Base-by-base conservation (phyloP, 495 filamentous ascomycete genomes). In the Antarctomyces pellizariae region DNA sequence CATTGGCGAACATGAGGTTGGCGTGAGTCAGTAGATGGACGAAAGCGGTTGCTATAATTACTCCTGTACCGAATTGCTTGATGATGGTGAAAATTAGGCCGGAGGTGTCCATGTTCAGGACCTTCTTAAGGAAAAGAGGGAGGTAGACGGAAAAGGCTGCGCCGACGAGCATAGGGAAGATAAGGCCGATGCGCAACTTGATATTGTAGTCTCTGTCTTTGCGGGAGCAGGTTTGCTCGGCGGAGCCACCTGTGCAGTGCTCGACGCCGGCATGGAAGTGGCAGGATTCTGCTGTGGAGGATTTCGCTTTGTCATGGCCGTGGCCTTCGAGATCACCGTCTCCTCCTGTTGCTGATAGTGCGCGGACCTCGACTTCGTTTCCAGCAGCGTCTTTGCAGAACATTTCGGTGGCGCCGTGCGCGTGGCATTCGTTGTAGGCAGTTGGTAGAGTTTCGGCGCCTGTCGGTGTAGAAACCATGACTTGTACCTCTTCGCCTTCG, bases 41-140 rank as follows among this genome's bases (percentile, higher is more conserved):
- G 29, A 76, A 74, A 8, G 67, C 70, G 0, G 73, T 79, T 3
- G 72, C 55, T 23, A 78, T 54, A 32, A 79, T 67, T 12, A 78
- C 62, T 1, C 74, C 74, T 0, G 74, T 76, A 4, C 74, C 73
- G 31, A 79, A 77, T 31, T 79, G 71, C 36, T 71, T 64, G 15
- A 74, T 50, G 7, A 60, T 36, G 10, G 59, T 55, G 25, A 62
- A 57, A 14, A 34, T 8, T 4, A 29, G 24, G n/a, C 21, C 16
- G 8, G 26, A 17, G 10, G 20, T 5, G 5, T n/a, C 22, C 3
- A 33, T 25, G 8, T 24, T 26, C 3, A 22, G 15, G 8, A 27
- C 16, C 12, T n/a, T 25, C 4, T 16, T 13, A 3, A 33, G 9
- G 12, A 33, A 20, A 9, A 33, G 23, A 18, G 32, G 13, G 37